These are phyloP conservation scores for Rhizopogon rudus DNA, from an alignment of 768 basidiomycete species.

Conservation along the genomic window DNA sequence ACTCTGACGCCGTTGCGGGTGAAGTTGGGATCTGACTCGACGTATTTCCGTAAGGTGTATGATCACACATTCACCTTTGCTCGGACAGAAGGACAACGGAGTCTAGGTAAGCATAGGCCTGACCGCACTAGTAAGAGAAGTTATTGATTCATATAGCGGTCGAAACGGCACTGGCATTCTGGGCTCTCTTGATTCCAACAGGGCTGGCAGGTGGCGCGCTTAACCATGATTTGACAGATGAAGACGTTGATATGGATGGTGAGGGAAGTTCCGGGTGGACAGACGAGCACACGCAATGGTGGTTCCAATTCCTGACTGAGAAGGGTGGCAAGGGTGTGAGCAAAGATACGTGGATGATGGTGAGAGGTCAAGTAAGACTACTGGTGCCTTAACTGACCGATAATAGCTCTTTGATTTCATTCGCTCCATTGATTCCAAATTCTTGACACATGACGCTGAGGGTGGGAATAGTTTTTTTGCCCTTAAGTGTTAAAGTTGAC, in stretches of 20 bases:
- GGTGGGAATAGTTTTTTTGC: conserved; percentile 36
- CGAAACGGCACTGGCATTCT: conserved; percentile 73
- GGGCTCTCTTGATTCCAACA: conserved; percentile 71
- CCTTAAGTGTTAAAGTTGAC: conserved; percentile 2
- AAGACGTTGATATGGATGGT: conserved; percentile 45
- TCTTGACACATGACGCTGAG: conserved; percentile 71
- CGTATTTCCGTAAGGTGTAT: conserved; percentile 77
- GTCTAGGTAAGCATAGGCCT: conserved; percentile 50
- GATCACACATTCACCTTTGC: conserved; percentile 79
- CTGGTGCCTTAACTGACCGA: conserved; percentile 5
- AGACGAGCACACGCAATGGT: conserved; percentile 57
- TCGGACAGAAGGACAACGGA: conserved; percentile 69
- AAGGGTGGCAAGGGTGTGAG: conserved; percentile 74
- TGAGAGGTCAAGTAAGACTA: conserved; percentile 20
- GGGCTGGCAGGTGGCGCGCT: conserved; percentile 67
- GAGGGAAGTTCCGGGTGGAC: conserved; percentile 51
- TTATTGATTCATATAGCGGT: conserved; percentile 34
- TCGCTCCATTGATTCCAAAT: conserved; percentile 66
- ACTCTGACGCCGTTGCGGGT: conserved; percentile 49
- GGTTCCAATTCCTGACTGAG: conserved; percentile 70
- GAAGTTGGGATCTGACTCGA: conserved; percentile 57
- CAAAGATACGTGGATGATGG: conserved; percentile 89
- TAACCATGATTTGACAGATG: conserved; percentile 34
- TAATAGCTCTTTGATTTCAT: conserved; percentile 75
- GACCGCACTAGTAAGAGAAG: not conserved